Conservation (phyloP, 1,284 basidiomycete genomes). For the Pseudozyma sp. region DNA sequence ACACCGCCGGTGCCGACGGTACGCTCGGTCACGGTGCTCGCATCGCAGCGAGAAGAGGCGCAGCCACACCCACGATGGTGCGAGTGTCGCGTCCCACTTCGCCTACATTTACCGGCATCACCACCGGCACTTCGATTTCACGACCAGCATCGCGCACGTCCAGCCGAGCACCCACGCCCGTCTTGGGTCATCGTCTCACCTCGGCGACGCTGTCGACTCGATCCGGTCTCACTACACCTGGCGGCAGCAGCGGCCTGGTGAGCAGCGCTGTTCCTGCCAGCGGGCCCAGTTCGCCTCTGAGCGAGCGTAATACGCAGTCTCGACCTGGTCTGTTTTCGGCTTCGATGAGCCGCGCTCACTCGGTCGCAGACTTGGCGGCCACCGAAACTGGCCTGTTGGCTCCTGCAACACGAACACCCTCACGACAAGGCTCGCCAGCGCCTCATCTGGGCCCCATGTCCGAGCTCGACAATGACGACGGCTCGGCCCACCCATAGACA, state of each 20-base stretch:
- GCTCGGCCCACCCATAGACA: conserved; percentile 12
- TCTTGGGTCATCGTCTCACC: conserved; percentile 48
- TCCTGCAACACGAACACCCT: conserved; percentile 27
- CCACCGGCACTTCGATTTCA: conserved; percentile 41
- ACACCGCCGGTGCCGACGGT: conserved; percentile 7
- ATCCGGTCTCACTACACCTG: conserved; percentile 26
- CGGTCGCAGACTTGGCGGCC: conserved; percentile 30
- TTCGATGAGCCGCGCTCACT: conserved; percentile 42
- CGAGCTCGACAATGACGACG: conserved; percentile 20
- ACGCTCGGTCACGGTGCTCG: conserved; percentile 22
- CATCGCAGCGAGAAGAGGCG: conserved; percentile 36
- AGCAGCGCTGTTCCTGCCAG: conserved; percentile 26
- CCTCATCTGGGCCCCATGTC: conserved; percentile 35
- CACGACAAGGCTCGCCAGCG: conserved; percentile 41
- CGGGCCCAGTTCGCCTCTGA: conserved; percentile 37
- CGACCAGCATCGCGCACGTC: conserved; percentile 47
- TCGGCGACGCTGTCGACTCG: conserved; percentile 35
- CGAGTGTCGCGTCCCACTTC: conserved; percentile 45
- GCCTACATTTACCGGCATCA: conserved; percentile 34
- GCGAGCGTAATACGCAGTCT: conserved; percentile 19
- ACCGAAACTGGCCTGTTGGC: conserved; percentile 34
- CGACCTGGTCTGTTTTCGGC: conserved; percentile 34
- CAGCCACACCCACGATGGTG: conserved; percentile 30
- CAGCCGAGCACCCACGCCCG: conserved; percentile 48
- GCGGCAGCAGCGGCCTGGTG: conserved; percentile 9